phyloP scores from a whole-genome alignment of 345 rosid genomes.

The Eucalyptus polybractea region DNA sequence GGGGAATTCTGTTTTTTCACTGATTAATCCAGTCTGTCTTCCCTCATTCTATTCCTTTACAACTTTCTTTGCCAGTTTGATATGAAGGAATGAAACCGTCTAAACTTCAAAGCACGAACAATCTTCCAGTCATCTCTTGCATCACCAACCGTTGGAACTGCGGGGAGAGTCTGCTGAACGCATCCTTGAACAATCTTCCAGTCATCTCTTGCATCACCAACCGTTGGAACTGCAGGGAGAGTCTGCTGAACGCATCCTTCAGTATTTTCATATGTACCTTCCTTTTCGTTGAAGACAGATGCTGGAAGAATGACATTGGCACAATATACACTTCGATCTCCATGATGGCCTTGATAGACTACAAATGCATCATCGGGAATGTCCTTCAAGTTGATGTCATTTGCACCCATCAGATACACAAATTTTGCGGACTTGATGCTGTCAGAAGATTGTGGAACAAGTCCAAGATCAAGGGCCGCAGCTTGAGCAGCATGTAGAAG shows the following conservation, averaged over 20 bases:
- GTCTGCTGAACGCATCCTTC: conserved; percentile 90
- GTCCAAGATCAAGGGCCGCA: conserved; percentile 96
- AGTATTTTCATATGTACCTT: conserved; percentile 87
- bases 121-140: no score
- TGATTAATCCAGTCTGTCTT: no score
- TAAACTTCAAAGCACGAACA: no score
- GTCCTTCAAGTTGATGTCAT: conserved; percentile 73
- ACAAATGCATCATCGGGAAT: conserved; percentile 84
- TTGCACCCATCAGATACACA: conserved; percentile 96
- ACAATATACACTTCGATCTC: conserved; percentile 77
- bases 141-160: conserved; percentile 35
- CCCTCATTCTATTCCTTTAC: no score
- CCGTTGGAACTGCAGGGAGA: conserved; percentile 71
- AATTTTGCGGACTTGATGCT: conserved; percentile 72
- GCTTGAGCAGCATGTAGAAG: conserved; percentile 94
- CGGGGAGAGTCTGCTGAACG: conserved; percentile 78
- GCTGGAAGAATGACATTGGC: conserved; percentile 93
- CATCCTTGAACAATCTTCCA: conserved; percentile 28
- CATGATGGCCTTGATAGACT: conserved; percentile 98
- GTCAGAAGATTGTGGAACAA: conserved; percentile 56
- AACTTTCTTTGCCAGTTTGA: no score
- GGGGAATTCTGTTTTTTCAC: no score
- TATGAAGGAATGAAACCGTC: no score
- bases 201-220: no score
- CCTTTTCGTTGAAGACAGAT: conserved; percentile 85